Percentiles rank a stretch among this genome's conserved stretches.
These are phyloP conservation scores for Alternaria viburni DNA, from an alignment of 2,329 filamentous ascomycete species.

Conservation along the genomic window DNA sequence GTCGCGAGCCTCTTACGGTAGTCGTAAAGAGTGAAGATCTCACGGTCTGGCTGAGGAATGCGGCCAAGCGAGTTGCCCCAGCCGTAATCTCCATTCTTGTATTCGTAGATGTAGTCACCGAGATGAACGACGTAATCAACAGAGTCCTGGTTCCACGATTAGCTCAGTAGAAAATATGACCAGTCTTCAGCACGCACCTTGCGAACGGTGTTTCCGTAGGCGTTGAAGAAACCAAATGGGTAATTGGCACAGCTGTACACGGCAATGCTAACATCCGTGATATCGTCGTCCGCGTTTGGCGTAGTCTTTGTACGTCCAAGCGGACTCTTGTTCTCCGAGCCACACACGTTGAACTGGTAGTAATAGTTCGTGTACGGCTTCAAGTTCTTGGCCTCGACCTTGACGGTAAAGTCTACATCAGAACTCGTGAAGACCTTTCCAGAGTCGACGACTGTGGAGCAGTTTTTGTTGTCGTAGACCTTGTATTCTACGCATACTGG, in stretches of 20 bases:
- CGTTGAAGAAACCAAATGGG: conserved; percentile 57
- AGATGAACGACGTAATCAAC: conserved; percentile 52
- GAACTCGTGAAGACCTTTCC: conserved; percentile 72
- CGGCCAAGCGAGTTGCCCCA: conserved; percentile 43
- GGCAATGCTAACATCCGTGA: conserved; percentile 66
- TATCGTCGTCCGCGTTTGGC: conserved; percentile 62
- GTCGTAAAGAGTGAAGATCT: conserved; percentile 53
- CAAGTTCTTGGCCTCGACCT: conserved; percentile 70
- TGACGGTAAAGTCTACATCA: conserved; percentile 73
- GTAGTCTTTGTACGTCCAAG: conserved; percentile 74
- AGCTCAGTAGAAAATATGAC: background rate
- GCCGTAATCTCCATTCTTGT: conserved; percentile 46
- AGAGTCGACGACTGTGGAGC: conserved; percentile 56
- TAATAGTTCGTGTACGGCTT: conserved; percentile 70
- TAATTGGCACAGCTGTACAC: conserved; percentile 72
- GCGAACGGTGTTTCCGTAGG: conserved; percentile 51
- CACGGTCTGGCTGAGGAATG: conserved; percentile 42
- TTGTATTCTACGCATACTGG: conserved; percentile 73
- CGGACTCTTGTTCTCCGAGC: conserved; percentile 65
- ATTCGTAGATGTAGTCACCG: conserved; percentile 55
- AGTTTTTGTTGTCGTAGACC: conserved; percentile 59
- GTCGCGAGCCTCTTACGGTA: conserved; percentile 52
- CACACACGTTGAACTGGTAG: conserved; percentile 74
- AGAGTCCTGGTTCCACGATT: conserved; percentile 41
- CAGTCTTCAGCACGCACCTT: conserved; percentile 21